These are phyloP conservation scores for Sarocladiaceae sp. DNA, from an alignment of 2,329 filamentous ascomycete genomes.

Conservation along the genomic window DNA sequence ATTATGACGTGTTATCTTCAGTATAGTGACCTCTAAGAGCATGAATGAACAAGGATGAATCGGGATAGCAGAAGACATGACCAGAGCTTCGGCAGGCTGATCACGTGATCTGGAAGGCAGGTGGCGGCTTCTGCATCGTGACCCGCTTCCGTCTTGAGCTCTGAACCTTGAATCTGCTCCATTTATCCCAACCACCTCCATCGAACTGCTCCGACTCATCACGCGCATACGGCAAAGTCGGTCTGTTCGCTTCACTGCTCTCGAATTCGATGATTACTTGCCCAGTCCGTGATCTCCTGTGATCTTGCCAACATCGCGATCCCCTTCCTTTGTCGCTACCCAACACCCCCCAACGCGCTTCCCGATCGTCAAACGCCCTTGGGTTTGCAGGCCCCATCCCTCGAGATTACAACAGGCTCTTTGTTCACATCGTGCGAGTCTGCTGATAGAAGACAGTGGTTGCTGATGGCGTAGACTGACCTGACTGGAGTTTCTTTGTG, in stretches of 20 bases:
- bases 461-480: conserved; percentile 7
- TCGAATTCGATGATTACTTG: neutral
- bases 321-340: neutral
- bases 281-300: neutral
- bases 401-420: neutral
- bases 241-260: neutral
- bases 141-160: too few relatives aligned
- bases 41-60: too few relatives aligned
- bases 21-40: too few relatives aligned
- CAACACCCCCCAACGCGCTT: neutral
- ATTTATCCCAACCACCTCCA: too few relatives aligned
- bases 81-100: too few relatives aligned
- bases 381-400: neutral
- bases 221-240: too few relatives aligned
- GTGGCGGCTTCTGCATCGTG: too few relatives aligned
- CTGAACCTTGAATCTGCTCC: too few relatives aligned
- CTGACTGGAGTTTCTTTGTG: conserved; percentile 2
- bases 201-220: too few relatives aligned
- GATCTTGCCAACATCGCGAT: neutral
- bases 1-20: too few relatives aligned
- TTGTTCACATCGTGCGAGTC: neutral
- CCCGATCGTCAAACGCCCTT: neutral
- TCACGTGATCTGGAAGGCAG: too few relatives aligned
- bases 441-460: neutral
- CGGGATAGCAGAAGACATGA: too few relatives aligned